These are phyloP conservation scores for Priceomyces melissophilus DNA, from an alignment of 805 yeast species.

Conservation along the genomic window DNA sequence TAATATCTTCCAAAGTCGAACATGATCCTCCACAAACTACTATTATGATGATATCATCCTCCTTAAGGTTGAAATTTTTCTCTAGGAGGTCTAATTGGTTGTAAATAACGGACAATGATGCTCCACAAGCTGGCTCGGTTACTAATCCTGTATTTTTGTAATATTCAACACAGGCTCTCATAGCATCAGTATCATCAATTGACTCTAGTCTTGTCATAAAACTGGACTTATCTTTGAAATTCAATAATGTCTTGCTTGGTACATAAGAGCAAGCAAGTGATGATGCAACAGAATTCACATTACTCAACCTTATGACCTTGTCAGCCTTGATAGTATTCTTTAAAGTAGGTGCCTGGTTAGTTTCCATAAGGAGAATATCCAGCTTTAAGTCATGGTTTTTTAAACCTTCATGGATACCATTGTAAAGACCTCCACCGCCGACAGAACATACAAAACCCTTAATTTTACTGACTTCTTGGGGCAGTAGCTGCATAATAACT, in stretches of 20 bases:
- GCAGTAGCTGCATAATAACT: slow-evolving; percentile 23
- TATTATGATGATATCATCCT: slow-evolving; percentile 46
- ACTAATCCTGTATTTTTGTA: slow-evolving; percentile 48
- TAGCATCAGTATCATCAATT: slow-evolving; percentile 52
- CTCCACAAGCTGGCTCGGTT: slow-evolving; percentile 75
- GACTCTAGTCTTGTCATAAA: slow-evolving; percentile 19
- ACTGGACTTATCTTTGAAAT: slow-evolving; percentile 17
- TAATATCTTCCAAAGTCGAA: slow-evolving; percentile 12
- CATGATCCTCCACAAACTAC: slow-evolving; percentile 54
- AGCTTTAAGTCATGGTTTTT: slow-evolving; percentile 21
- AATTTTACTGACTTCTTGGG: slow-evolving; percentile 18
- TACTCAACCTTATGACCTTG: slow-evolving; percentile 40
- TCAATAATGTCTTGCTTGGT: slow-evolving; percentile 46
- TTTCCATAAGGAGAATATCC: slow-evolving; percentile 48
- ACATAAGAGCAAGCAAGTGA: slow-evolving; percentile 63
- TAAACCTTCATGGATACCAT: slow-evolving; percentile 49
- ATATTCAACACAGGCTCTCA: slow-evolving; percentile 48
- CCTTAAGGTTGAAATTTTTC: slow-evolving; percentile 17
- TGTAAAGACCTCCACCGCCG: slow-evolving; percentile 59
- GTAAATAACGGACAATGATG: slow-evolving; percentile 56
- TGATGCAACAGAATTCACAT: slow-evolving; percentile 55
- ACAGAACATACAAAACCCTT: slow-evolving; percentile 52
- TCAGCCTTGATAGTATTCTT: slow-evolving; percentile 47
- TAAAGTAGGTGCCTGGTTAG: slow-evolving; percentile 61
- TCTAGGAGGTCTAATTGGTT: slow-evolving; percentile 26